A percentile compares a stretch with the other conserved stretches of the same genome.
Evolutionary conservation across 148 eudicot genomes (phyloP).

Genomic region (Agrostemma githago): DNA sequence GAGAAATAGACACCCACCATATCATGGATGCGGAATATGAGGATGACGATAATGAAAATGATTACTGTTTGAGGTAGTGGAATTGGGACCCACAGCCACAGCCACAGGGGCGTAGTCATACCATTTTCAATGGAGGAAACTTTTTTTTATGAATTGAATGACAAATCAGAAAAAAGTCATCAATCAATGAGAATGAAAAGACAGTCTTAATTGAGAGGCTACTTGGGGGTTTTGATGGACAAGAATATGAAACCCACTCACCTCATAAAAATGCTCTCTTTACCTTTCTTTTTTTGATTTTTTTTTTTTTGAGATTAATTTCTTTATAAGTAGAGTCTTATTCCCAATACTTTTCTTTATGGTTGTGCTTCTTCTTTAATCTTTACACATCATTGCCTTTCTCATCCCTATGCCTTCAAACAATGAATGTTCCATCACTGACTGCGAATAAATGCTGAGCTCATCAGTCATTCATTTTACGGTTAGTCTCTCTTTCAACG

Average conservation of each 20-base stretch:
- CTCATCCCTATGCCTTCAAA: conserved; percentile 8
- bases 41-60: conserved; percentile 32
- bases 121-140: conserved; percentile 11
- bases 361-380: conserved; percentile 24
- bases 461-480: conserved; percentile 8
- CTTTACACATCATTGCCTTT: conserved; percentile 21
- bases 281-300: conserved; percentile 9
- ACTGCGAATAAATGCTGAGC: conserved; percentile 4
- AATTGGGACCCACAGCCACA: conserved; percentile 60
- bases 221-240: conserved; percentile 31
- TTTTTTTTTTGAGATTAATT: background rate
- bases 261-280: conserved; percentile 38
- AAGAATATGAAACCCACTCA: conserved; percentile 63
- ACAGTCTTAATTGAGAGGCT: conserved; percentile 23
- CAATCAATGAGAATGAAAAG: conserved; percentile 22
- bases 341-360: conserved; percentile 18
- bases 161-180: conserved; percentile 13
- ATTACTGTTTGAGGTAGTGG: conserved; percentile 29
- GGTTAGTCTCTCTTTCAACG: no score
- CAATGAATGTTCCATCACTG: conserved; percentile 18
- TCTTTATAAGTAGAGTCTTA: conserved; percentile 28
- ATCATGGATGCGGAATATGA: conserved; percentile 28
- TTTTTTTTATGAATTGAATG: conserved; percentile 1
- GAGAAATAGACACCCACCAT: conserved; percentile 36
- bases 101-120: conserved; percentile 31